Percentiles rank a stretch among this genome's conserved stretches.
phyloP scores from a whole-genome alignment of 352 stramenopile species.

The Phytophthora chlamydospora region DNA sequence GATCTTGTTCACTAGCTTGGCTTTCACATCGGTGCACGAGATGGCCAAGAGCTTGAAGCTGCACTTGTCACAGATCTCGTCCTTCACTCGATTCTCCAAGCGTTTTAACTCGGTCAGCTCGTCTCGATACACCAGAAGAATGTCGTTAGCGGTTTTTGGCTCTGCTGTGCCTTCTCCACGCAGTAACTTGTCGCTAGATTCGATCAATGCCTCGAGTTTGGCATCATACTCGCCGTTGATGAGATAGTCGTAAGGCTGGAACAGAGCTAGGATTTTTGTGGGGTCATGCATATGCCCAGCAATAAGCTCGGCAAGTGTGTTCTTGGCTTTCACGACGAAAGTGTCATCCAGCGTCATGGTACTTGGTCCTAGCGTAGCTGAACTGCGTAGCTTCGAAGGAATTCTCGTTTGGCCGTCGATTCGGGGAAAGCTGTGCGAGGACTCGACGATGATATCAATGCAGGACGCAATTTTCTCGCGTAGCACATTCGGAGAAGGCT shows the following conservation, averaged over 20 bases:
- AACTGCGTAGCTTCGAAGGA: slow-evolving; percentile 61
- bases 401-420: slow-evolving; percentile 87
- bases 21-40: slow-evolving; percentile 88
- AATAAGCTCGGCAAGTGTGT: slow-evolving; percentile 56
- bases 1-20: slow-evolving; percentile 77
- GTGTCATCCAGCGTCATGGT: slow-evolving; percentile 81
- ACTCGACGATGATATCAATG: slow-evolving; percentile 76
- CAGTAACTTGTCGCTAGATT: slow-evolving; percentile 32
- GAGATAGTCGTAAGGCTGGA: slow-evolving; percentile 77
- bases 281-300: slow-evolving; percentile 74
- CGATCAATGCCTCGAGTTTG: slow-evolving; percentile 60
- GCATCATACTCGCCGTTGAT: slow-evolving; percentile 82
- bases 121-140: slow-evolving; percentile 49
- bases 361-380: slow-evolving; percentile 78
- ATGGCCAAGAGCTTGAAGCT: slow-evolving; percentile 91
- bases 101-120: slow-evolving; percentile 65
- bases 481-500: slow-evolving; percentile 56
- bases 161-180: slow-evolving; percentile 15
- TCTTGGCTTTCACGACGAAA: slow-evolving; percentile 80
- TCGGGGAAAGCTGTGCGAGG: slow-evolving; percentile 87
- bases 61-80: slow-evolving; percentile 83
- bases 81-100: slow-evolving; percentile 52
- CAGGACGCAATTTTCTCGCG: slow-evolving; percentile 73
- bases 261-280: slow-evolving; percentile 66
- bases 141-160: slow-evolving; percentile 41